Evolutionary conservation across 768 basidiomycete species (phyloP), one percentile per base, ranked within the genome.

Genomic region (Tylopilus sp.): DNA sequence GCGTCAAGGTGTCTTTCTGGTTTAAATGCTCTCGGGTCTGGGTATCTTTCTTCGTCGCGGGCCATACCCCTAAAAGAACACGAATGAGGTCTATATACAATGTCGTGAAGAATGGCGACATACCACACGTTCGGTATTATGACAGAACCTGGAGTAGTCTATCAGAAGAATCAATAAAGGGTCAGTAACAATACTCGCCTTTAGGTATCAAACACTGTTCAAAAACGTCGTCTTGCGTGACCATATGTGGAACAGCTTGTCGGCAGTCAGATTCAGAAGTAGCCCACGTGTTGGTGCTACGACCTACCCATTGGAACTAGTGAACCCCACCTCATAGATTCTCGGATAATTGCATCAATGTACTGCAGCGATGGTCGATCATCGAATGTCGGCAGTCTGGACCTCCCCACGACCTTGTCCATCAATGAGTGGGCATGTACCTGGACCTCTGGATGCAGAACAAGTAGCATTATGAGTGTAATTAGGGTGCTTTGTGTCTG

Each of bases 161-260:
- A 11, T 59, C 8, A 56, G 28, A 6, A 16, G 9, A 28, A 19
- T 4, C n/a, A n/a, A 3, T 17, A 30, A 26, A 19, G 22, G 38
- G 13, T 24, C 26, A 25, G 17, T 30, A 13, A 41, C 14, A 16
- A 16, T 6, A 37, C 56, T 17, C n/a, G 56, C 81, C 83, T 51
- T 75, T 74, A 6, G 83, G 83, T 50, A 85, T 85, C 3, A 76
- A 63, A 37, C 76, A 76, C 13, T 74, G 72, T 31, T 72, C 64
- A 48, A 76, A 78, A 16, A 70, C 44, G 36, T 78, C 76, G 48
- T 76, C 75, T 36, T 69, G 62, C 0, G 71, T 73, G 3, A 63
- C 41, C 34, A 47, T 47, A 45, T 70, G 73, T 14, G 72, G 66
- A 19, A 71, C 30, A 17, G 57, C 71, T 65, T 21, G 30, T 24